Evolutionary conservation across 306 rosid species (phyloP).

Genomic region (Quercus aquifolioides): DNA sequence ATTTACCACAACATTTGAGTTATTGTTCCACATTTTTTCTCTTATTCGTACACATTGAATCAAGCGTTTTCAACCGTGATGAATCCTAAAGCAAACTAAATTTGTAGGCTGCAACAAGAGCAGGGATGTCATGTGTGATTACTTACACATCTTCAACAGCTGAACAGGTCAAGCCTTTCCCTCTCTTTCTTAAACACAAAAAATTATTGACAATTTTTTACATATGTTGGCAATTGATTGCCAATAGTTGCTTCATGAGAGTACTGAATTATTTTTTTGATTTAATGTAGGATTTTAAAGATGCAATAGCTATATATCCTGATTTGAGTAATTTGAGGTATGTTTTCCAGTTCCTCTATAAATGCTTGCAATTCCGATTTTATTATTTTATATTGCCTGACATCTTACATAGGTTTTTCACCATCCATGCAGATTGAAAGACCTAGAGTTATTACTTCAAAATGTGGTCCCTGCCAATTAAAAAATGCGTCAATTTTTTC

Average conservation of each 20-base stretch:
- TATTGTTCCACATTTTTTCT: conserved; percentile 3
- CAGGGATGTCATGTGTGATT: conserved; percentile 89
- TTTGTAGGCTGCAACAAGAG: conserved; percentile 78
- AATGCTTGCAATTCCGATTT: not conserved
- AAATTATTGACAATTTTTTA: conserved; percentile 1
- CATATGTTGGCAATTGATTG: not conserved
- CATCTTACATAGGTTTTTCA: not conserved
- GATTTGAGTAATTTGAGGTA: conserved; percentile 85
- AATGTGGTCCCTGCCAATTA: conserved; percentile 57
- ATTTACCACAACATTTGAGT: conserved; percentile 4
- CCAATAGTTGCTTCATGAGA: conserved; percentile 9
- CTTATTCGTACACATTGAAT: conserved; percentile 6
- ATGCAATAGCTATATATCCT: conserved; percentile 78
- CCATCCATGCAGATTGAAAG: conserved; percentile 64
- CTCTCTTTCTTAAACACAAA: not conserved
- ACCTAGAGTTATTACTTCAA: conserved; percentile 67
- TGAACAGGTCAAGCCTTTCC: conserved; percentile 53
- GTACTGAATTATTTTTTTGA: conserved; percentile 4
- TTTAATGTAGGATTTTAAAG: conserved; percentile 64
- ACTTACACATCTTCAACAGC: conserved; percentile 90
- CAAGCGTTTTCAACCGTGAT: not conserved
- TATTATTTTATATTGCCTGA: not conserved
- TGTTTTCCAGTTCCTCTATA: not conserved
- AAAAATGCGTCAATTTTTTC: not conserved
- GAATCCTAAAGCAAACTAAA: conserved; percentile 10